Base-by-base conservation (phyloP, 805 yeast genomes). In the Huiozyma naganishii region DNA sequence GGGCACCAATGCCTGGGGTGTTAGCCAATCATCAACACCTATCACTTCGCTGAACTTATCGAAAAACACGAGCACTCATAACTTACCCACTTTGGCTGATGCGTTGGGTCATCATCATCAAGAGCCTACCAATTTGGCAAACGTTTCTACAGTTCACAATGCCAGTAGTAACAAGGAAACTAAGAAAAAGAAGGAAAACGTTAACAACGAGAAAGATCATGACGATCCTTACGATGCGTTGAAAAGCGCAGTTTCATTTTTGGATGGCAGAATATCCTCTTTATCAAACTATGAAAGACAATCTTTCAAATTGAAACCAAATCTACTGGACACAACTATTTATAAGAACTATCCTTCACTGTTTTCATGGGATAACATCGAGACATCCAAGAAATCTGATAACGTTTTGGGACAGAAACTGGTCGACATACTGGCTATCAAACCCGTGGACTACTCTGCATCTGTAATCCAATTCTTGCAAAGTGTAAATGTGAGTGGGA, bases 221-320 rank as follows among this genome's bases (percentile, higher is more conserved):
- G 66, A 70, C 8, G 79, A 74, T 58, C 64, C 62, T 28, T 61
- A 59, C 41, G 79, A 74, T 48, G 67, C 74, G 32, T 68, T 72
- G 43, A 62, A 64, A 32, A 59, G 70, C 32, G 74, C 79, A 5
- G 61, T 66, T 5, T 61, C 65, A 42, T 73, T 75, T 47, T 62
- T 76, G 47, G 78, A 74, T 40, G 71, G 71, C 34, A 67, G 74
- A 27, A 57, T 74, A 29, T 65, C 67, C 27, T 57, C 64, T 28
- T 63, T 78, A 55, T 55, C 62, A 50, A 17, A 61, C 64, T 51
- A 62, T 65, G 27, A 66, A 58, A 40, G 61, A 59, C 37, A 62
- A 57, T 41, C 48, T 6, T 69, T 68, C 45, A 62, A 67, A 41
- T 62, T 77, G 48, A 65, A 67, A 41, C 62, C 60, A 5, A 52